Evolutionary conservation across 352 stramenopile genomes (phyloP), one percentile per base, ranked within the genome.

Genomic region (Phytophthora podocarpi): DNA sequence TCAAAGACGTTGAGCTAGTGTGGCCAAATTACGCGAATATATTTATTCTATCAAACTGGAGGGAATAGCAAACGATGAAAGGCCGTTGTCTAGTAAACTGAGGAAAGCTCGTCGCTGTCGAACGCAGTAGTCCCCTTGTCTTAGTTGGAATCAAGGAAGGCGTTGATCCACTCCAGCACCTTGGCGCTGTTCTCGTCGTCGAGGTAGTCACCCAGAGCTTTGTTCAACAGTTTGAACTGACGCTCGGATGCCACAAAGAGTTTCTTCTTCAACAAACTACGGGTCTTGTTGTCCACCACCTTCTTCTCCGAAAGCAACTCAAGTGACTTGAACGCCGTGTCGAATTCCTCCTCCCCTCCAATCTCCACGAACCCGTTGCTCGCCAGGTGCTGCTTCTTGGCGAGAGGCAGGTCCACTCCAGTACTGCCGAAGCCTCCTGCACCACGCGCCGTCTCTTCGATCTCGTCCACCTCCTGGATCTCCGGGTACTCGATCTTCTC

Each of bases 401-500:
- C 57, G 18, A 72, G 31, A 0, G 76, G 72, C 13, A 86, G 54
- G 28, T 87, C 67, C 30, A 94, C 88, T 21, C 97, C 97, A 2
- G 97, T 99, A 55, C 82, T 97, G 37, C 97, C 97, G 76, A 99
- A 99, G 28, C 97, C 97, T 24, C 95, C 94, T 12, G 78, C 90
- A 30, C 97, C 97, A n/a, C 97, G 85, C 30, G 72, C 80, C 11
- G 96, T 99, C 34, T 98, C 96, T 24, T 96, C 85, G n/a, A 99
- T 89, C 64, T 98, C 96, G 16, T 96, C 74, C 16, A 99, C 93
- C 42, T 98, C 95, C 42, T 90, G 61, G 11, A 98, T 81, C 26
- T 93, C 72, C 9, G 93, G 87, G 72, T 93, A 97, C 84, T 76
- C 75, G 51, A 98, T 98, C 52, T 93, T 84, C 69, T 99, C 98